Conservation (phyloP, 805 yeast genomes). For the Saturnispora diversa region DNA sequence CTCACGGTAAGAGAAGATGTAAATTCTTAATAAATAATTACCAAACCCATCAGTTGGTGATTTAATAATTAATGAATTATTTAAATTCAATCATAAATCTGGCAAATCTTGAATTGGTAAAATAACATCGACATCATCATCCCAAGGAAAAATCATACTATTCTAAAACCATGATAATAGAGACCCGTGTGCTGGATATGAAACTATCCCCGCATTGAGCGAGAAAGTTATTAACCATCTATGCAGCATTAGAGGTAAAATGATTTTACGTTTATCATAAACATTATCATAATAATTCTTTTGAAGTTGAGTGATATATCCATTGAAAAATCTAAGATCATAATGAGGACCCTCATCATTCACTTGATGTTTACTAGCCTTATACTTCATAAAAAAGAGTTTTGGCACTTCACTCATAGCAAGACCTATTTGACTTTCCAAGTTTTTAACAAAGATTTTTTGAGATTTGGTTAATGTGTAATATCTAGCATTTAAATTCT, state of each 20-base stretch:
- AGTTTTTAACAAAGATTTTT: conserved; percentile 26
- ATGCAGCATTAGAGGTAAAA: conserved; percentile 34
- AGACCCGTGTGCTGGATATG: conserved; percentile 35
- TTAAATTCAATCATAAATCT: conserved; percentile 33
- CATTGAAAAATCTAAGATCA: conserved; percentile 42
- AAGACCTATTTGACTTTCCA: conserved; percentile 26
- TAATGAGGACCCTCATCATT: conserved; percentile 28
- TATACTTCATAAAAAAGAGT: conserved; percentile 39
- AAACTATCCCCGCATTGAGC: conserved; percentile 31
- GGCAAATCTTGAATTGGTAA: conserved; percentile 46
- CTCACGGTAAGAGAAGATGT: conserved; percentile 45
- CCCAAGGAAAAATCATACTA: conserved; percentile 49
- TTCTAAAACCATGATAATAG: conserved; percentile 42
- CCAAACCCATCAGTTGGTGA: conserved; percentile 27
- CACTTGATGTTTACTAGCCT: conserved; percentile 7
- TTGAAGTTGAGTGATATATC: conserved; percentile 35
- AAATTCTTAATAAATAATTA: conserved; percentile 29
- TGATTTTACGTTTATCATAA: conserved; percentile 28
- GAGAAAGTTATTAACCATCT: conserved; percentile 41
- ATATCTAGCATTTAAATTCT: conserved; percentile 7
- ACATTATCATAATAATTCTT: conserved; percentile 27
- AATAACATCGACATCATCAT: conserved; percentile 45
- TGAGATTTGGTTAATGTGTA: conserved; percentile 20
- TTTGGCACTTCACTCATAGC: conserved; percentile 23
- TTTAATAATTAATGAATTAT: conserved; percentile 38